These are phyloP conservation scores for Chloropicon primus DNA, from an alignment of 139 green algal species.

Conservation along the genomic window DNA sequence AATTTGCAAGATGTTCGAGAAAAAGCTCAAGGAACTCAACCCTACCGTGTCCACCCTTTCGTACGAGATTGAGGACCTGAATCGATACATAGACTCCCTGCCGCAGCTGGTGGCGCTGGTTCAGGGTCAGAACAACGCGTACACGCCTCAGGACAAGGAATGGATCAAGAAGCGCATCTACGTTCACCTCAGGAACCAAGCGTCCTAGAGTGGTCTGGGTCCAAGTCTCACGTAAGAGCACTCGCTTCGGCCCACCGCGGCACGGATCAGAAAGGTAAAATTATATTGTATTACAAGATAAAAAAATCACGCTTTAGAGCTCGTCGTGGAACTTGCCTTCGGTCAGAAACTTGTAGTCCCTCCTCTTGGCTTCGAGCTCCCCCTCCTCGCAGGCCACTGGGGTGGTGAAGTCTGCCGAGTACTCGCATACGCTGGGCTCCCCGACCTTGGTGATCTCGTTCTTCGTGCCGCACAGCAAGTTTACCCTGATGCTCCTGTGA, in stretches of 20 bases:
- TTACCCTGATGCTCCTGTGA: slow-evolving; percentile 41
- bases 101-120: slow-evolving; percentile 24
- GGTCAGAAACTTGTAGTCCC: slow-evolving; percentile 12
- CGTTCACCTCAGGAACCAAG: slow-evolving; percentile 25
- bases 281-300: too few species aligned
- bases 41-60: slow-evolving; percentile 38
- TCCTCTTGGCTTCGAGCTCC: slow-evolving; percentile 8
- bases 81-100: slow-evolving; percentile 37
- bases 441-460: slow-evolving; percentile 40
- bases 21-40: slow-evolving; percentile 42
- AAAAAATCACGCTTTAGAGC: not conserved
- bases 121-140: slow-evolving; percentile 20
- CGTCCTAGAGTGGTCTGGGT: not conserved
- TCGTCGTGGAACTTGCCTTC: not conserved
- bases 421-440: slow-evolving; percentile 67
- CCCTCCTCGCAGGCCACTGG: slow-evolving; percentile 43
- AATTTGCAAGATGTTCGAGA: slow-evolving; percentile 45
- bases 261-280: too few species aligned
- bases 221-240: too few species aligned
- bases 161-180: slow-evolving; percentile 39
- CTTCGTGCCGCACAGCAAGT: slow-evolving; percentile 39
- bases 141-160: slow-evolving; percentile 32
- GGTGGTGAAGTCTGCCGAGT: slow-evolving; percentile 41
- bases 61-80: slow-evolving; percentile 53
- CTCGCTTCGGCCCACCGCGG: too few species aligned